Conservation (phyloP, 176 grass and related monocot genomes). For the Eleusine indica region DNA sequence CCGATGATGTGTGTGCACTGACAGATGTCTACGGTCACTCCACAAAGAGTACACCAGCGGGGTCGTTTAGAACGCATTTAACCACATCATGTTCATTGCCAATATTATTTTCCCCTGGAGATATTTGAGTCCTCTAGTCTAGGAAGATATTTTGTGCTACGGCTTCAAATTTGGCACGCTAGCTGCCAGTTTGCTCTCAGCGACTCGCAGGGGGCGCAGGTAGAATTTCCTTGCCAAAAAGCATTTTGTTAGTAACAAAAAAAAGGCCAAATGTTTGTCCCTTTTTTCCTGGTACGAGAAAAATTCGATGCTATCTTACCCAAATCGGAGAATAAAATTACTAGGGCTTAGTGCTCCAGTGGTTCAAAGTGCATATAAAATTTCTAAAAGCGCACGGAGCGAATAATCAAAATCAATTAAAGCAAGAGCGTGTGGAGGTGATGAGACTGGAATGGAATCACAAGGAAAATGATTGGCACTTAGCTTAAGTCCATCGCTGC, state of each 20-base stretch:
- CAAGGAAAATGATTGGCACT: not conserved
- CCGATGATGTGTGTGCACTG: not conserved
- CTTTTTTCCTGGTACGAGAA: conserved; percentile 4
- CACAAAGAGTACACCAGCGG: not conserved
- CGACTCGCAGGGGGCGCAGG: conserved; percentile 1
- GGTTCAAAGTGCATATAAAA: not conserved
- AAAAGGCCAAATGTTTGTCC: not conserved
- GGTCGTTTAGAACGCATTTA: conserved; percentile 3
- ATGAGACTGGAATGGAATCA: conserved; percentile 29
- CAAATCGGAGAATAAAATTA: conserved; percentile 12
- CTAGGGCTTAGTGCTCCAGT: not conserved
- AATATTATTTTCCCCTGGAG: not conserved
- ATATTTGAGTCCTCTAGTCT: not conserved
- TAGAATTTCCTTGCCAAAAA: not conserved
- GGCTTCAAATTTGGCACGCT: conserved; percentile 4
- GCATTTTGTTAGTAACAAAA: not conserved
- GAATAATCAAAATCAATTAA: conserved; percentile 1
- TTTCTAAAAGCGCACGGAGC: not conserved
- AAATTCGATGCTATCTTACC: conserved; percentile 32
- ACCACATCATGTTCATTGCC: not conserved
- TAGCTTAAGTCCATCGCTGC: not conserved
- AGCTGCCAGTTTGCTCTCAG: not conserved
- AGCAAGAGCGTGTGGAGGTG: conserved; percentile 30
- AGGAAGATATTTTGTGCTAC: conserved; percentile 18
- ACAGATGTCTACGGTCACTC: not conserved